Evolutionary conservation across 495 filamentous ascomycete genomes (phyloP).

Genomic region (Extremus antarcticus): DNA sequence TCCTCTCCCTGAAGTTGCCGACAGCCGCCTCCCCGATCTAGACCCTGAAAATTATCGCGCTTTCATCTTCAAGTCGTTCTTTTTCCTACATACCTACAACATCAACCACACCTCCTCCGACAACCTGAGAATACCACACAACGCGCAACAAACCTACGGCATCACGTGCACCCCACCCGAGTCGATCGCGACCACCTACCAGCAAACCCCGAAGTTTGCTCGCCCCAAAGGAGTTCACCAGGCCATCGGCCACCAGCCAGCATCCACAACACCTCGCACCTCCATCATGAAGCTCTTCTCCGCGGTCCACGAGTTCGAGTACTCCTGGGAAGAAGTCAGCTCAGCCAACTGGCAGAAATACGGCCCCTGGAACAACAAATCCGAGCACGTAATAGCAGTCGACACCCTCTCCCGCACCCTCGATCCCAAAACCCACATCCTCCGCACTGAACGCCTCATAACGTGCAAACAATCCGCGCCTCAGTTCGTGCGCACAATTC

Average conservation of each 20-base stretch:
- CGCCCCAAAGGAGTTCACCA: not conserved
- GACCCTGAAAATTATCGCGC: not conserved
- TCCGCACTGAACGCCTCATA: constrained; percentile 93
- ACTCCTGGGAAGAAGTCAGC: constrained; percentile 98
- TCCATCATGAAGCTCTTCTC: constrained; percentile 84
- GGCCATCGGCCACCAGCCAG: not conserved
- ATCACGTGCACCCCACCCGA: not conserved
- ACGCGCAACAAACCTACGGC: not conserved
- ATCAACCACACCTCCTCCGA: not conserved
- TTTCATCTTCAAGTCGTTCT: not conserved
- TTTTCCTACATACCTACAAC: not conserved
- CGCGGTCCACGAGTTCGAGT: constrained; percentile 77
- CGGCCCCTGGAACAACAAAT: constrained; percentile 95
- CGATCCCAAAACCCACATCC: constrained; percentile 71
- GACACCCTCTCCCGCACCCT: constrained; percentile 79
- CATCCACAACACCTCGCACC: constrained; percentile 4
- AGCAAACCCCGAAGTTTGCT: not conserved
- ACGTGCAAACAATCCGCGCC: constrained; percentile 85
- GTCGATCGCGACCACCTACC: constrained; percentile 1
- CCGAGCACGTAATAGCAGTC: constrained; percentile 84
- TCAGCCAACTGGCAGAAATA: constrained; percentile 99
- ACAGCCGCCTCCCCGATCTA: not conserved
- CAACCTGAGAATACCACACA: not conserved
- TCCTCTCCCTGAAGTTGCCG: not conserved
- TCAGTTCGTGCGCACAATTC: constrained; percentile 68